Conservation (phyloP, 73 alveolate genomes). For the Paramecium octaurelia region DNA sequence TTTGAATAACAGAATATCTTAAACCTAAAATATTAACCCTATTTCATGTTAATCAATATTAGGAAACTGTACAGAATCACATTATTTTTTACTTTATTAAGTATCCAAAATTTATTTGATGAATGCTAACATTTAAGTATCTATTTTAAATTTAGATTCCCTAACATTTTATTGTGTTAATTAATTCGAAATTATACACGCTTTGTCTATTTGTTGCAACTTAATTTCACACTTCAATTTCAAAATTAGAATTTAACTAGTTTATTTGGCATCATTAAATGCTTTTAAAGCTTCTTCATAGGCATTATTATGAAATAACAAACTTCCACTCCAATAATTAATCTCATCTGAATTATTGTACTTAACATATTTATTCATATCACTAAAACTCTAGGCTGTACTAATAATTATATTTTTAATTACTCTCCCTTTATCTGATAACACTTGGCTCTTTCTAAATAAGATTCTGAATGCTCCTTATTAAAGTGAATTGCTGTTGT, state of each 20-base stretch:
- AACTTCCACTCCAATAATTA: conserved; percentile 42
- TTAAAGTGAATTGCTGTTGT: conserved; percentile 38
- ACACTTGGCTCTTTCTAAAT: conserved; percentile 43
- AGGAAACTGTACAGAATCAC: not conserved
- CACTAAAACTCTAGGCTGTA: not conserved
- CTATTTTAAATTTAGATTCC: not conserved
- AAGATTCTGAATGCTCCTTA: not conserved
- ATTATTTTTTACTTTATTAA: not conserved
- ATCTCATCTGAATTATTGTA: not conserved
- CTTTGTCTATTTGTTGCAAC: not conserved
- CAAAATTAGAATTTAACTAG: not conserved
- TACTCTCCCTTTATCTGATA: conserved; percentile 30
- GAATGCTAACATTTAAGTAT: not conserved
- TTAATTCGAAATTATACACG: not conserved
- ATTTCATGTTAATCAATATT: not conserved
- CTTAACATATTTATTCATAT: not conserved
- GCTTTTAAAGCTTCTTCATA: conserved; percentile 22
- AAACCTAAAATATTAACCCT: not conserved
- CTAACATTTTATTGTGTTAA: not conserved
- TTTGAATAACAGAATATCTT: not conserved
- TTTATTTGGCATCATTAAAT: not conserved
- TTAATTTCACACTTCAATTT: conserved; percentile 33
- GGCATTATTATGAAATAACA: conserved; percentile 19
- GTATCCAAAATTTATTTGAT: not conserved
- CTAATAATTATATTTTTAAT: not conserved